Evolutionary conservation across 2,329 filamentous ascomycete genomes (phyloP).

Genomic region (Colletotrichum sp.): DNA sequence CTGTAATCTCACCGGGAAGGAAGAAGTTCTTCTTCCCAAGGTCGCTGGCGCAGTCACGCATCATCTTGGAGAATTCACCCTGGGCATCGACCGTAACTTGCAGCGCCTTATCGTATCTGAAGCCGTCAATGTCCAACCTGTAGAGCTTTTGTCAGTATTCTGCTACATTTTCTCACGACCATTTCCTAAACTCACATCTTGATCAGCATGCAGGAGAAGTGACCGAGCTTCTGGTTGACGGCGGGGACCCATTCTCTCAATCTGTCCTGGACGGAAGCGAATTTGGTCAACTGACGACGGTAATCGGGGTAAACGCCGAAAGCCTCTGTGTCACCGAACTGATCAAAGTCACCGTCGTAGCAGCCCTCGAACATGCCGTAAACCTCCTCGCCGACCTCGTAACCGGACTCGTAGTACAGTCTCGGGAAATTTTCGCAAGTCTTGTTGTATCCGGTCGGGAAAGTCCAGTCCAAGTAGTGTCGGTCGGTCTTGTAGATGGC

Average conservation of each 20-base stretch:
- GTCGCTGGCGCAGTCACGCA: constrained; percentile 60
- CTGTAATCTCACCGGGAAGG: constrained; percentile 69
- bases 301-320: constrained; percentile 69
- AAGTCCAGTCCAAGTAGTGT: constrained; percentile 63
- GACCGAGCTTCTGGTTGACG: constrained; percentile 61
- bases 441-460: constrained; percentile 57
- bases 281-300: constrained; percentile 69
- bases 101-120: constrained; percentile 72
- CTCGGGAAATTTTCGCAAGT: constrained; percentile 60
- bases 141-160: neutral
- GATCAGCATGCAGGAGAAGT: constrained; percentile 69
- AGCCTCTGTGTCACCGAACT: constrained; percentile 67
- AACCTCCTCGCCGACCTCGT: constrained; percentile 51
- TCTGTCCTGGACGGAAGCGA: constrained; percentile 71
- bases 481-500: constrained; percentile 60
- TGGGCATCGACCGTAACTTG: constrained; percentile 68
- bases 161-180: fast-evolving
- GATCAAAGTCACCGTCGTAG: constrained; percentile 68
- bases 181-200: constrained; percentile 33
- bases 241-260: constrained; percentile 67
- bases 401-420: constrained; percentile 66
- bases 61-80: constrained; percentile 61
- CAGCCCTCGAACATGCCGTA: constrained; percentile 57
- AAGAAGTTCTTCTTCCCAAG: constrained; percentile 69
- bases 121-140: constrained; percentile 68